Conservation (phyloP, 164 flowering plant species). For the Houttuynia cordata region DNA sequence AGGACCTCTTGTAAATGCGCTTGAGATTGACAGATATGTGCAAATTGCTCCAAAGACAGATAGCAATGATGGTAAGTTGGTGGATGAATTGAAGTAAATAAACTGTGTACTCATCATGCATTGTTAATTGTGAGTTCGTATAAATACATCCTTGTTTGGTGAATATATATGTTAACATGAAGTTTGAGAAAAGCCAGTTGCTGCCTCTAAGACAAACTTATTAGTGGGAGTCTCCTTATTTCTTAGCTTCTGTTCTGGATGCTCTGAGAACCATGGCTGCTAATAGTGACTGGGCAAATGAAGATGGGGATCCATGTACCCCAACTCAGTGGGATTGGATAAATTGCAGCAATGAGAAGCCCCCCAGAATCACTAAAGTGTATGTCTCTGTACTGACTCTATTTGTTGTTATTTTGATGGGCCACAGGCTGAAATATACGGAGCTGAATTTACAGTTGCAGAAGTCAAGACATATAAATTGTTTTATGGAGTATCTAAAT, state of each 20-base stretch:
- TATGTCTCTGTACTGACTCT: conserved; percentile 12
- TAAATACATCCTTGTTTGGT: too few relatives aligned
- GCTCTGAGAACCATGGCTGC: conserved; percentile 34
- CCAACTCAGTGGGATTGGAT: conserved; percentile 87
- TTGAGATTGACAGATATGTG: conserved; percentile 74
- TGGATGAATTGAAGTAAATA: neutral
- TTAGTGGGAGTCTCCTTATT: conserved; percentile 3
- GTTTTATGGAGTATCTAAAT: too few relatives aligned
- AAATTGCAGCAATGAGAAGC: conserved; percentile 49
- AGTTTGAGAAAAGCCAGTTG: neutral
- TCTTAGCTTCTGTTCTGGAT: conserved; percentile 42
- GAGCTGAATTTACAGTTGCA: neutral
- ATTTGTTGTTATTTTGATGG: neutral
- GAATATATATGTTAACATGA: too few relatives aligned
- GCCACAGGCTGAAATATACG: too few relatives aligned
- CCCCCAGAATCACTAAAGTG: conserved; percentile 80
- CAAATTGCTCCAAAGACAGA: conserved; percentile 54
- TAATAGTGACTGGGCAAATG: conserved; percentile 28
- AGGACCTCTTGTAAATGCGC: conserved; percentile 89
- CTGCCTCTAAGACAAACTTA: conserved; percentile 10
- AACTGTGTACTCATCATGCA: neutral
- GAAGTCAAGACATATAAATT: too few relatives aligned
- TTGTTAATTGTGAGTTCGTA: neutral
- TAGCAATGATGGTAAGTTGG: conserved; percentile 49
- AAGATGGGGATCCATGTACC: conserved; percentile 76